Evolutionary conservation across 2,329 filamentous ascomycete species (phyloP), one percentile per base, ranked within the genome.

Genomic region (Fusarium heterosporum): DNA sequence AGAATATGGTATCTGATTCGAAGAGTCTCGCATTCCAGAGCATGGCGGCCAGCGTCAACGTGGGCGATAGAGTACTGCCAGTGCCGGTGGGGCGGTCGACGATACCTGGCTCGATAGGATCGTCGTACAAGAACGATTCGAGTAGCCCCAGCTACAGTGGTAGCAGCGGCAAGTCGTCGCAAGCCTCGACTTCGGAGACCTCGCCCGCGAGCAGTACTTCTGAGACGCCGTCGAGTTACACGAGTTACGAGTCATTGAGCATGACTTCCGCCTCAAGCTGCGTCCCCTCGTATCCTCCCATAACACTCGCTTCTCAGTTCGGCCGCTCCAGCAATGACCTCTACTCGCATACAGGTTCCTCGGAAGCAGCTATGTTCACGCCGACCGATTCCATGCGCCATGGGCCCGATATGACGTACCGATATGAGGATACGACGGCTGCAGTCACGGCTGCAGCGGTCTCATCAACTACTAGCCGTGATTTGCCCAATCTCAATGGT

Each of bases 371-470:
- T 16, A 26, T 61, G 29, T 64, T 67, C 40, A 48, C 61, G 4
- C 25, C 69, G 12, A 34, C 41, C 8, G 63, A 61, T 22, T 52
- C 68, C 4, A 48, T 64, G 50, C 63, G 69, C 34, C 41, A 36
- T 16, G 55, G 61, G 4, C 50, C 65, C 26, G 71, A 75, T 30
- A 71, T 76, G 57, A 61, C 71, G 22, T 77, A 77, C 68, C 72
- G 75, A 50, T 77, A 77, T 60, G 69, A 66, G 5, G 75, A 76
- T 46, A 73, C 74, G 26, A 75, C 73, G 22, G 65, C 59, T 9
- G 46, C 60, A 38, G 64, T 66, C 8, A 39, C 61, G 4, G 66
- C 56, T 9, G 57, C 66, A 7, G 58, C 64, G 9, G 49, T 46
- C 12, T 50, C 55, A 10, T 28, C 54, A 2, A 50, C 53, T 65